These are phyloP conservation scores for Monotropa hypopitys DNA, from an alignment of 179 eudicot genomes.

Conservation along the genomic window DNA sequence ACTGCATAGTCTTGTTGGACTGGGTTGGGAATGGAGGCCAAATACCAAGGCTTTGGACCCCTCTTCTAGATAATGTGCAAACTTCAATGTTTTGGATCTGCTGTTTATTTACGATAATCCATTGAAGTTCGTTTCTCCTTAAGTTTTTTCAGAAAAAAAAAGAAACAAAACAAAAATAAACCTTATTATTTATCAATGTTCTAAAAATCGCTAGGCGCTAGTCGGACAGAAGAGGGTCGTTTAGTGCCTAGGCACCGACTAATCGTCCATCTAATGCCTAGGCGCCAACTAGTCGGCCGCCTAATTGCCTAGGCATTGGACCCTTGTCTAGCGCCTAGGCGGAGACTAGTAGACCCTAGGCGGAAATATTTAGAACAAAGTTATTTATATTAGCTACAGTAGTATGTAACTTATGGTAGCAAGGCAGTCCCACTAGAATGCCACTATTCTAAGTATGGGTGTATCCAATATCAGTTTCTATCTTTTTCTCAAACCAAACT, in stretches of 20 bases:
- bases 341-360: no score
- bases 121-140: not conserved
- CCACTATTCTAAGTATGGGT: not conserved
- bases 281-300: no score
- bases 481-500: no score
- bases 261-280: no score
- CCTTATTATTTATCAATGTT: not conserved
- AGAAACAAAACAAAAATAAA: not conserved
- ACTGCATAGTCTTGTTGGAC: not conserved
- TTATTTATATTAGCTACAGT: not conserved
- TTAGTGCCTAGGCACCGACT: no score
- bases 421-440: not conserved
- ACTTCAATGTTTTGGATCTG: not conserved
- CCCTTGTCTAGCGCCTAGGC: no score
- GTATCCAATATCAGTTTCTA: not conserved
- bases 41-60: not conserved
- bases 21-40: not conserved
- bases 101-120: not conserved
- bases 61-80: not conserved
- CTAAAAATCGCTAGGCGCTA: no score
- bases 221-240: no score
- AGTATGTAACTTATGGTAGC: not conserved
- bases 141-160: not conserved
- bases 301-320: no score
- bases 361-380: no score